Conservation (phyloP, 305 asterid species). For the Solanum hybrid region DNA sequence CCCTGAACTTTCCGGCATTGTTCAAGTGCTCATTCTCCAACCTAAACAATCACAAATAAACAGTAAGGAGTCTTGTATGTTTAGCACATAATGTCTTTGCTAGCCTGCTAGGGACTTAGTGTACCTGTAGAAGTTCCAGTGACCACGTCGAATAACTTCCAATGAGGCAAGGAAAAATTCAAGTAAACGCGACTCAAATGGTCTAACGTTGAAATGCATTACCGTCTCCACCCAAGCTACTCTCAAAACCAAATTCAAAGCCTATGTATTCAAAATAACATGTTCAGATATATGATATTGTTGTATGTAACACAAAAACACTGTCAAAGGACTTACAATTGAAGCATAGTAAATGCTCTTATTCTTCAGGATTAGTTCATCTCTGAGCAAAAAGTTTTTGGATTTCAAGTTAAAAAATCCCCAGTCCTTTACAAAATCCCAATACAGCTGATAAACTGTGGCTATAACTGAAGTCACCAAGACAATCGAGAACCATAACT, state of each 20-base stretch:
- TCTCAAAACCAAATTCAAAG: conserved; percentile 58
- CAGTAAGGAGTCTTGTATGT: not conserved
- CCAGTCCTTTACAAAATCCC: conserved; percentile 98
- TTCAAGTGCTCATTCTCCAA: conserved; percentile 91
- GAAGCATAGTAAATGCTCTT: conserved; percentile 67
- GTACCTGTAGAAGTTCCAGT: conserved; percentile 95
- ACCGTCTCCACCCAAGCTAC: conserved; percentile 85
- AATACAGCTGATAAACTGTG: conserved; percentile 74
- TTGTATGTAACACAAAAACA: not conserved
- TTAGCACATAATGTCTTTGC: not conserved
- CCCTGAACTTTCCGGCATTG: conserved; percentile 86
- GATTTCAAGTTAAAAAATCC: conserved; percentile 62
- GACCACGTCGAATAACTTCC: conserved; percentile 96
- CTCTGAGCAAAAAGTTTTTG: conserved; percentile 69
- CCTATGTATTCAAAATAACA: conserved; percentile 25
- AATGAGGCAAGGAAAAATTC: conserved; percentile 77
- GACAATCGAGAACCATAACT: conserved; percentile 48
- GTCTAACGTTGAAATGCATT: conserved; percentile 46
- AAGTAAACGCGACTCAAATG: conserved; percentile 55
- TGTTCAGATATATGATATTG: not conserved
- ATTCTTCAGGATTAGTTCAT: conserved; percentile 67
- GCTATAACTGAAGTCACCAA: conserved; percentile 67
- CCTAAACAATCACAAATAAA: conserved; percentile 21
- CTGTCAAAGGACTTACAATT: conserved; percentile 47
- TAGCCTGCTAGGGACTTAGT: not conserved